Evolutionary conservation across 169 alveolate species (phyloP).

Genomic region (Plasmodium chabaudi): DNA sequence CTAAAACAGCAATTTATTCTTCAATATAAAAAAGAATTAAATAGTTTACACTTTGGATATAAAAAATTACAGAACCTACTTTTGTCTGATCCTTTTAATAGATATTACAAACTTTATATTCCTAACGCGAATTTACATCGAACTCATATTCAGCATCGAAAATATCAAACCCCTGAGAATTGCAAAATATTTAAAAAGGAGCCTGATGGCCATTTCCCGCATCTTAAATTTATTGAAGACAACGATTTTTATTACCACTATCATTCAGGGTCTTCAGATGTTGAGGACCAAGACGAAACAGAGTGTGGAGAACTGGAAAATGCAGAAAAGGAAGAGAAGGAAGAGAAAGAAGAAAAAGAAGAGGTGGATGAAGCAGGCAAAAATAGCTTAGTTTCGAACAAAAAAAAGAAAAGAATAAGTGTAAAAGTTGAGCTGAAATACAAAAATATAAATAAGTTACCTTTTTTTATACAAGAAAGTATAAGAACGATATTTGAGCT

Average conservation of each 20-base stretch:
- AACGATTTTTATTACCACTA: background rate
- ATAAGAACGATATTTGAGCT: constrained; percentile 24
- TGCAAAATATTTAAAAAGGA: constrained; percentile 81
- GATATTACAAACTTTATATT: constrained; percentile 80
- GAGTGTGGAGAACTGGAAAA: background rate
- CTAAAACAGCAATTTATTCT: constrained; percentile 85
- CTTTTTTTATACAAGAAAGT: constrained; percentile 35
- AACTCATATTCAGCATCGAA: constrained; percentile 84
- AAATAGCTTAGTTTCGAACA: background rate
- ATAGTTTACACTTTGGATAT: constrained; percentile 83
- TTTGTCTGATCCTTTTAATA: constrained; percentile 79
- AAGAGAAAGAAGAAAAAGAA: background rate
- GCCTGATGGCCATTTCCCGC: constrained; percentile 2
- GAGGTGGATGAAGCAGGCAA: background rate
- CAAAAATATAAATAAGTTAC: constrained; percentile 34
- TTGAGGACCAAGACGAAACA: background rate
- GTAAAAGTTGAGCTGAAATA: constrained; percentile 21
- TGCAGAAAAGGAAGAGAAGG: background rate
- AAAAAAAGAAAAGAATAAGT: background rate
- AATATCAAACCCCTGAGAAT: constrained; percentile 81
- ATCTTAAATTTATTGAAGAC: constrained; percentile 30
- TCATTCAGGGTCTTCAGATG: background rate
- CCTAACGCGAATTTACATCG: constrained; percentile 84
- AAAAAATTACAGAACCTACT: constrained; percentile 84
- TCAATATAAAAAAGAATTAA: constrained; percentile 83